These are phyloP conservation scores for Dothidotthia symphoricarpi DNA, from an alignment of 2,329 filamentous ascomycete genomes.

Conservation along the genomic window DNA sequence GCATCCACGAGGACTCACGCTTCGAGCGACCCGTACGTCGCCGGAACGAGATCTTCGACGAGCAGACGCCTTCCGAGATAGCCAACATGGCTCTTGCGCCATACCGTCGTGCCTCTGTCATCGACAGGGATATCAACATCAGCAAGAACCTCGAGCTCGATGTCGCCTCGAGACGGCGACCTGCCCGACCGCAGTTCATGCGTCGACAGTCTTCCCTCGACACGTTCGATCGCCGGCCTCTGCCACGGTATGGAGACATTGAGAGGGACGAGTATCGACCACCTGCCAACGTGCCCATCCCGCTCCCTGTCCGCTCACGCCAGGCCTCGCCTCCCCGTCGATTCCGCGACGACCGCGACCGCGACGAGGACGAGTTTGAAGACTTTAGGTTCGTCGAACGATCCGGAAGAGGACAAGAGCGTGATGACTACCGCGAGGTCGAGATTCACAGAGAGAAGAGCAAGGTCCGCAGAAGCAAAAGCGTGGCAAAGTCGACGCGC, in stretches of 20 bases:
- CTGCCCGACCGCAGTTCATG: slow-evolving; percentile 65
- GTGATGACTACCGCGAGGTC: slow-evolving; percentile 51
- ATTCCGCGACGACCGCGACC: slow-evolving; percentile 50
- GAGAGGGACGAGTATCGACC: slow-evolving; percentile 61
- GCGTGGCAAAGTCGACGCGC: slow-evolving; percentile 30
- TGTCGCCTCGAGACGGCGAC: slow-evolving; percentile 39
- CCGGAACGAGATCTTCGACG: slow-evolving; percentile 48
- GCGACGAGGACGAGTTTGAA: slow-evolving; percentile 68
- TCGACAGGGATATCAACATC: slow-evolving; percentile 56
- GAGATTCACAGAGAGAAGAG: slow-evolving; percentile 50
- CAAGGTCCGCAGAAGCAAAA: slow-evolving; percentile 29
- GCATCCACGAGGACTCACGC: slow-evolving; percentile 57
- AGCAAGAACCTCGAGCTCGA: slow-evolving; percentile 33
- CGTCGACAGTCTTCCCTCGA: slow-evolving; percentile 86
- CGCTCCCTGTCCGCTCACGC: slow-evolving; percentile 56
- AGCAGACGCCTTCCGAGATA: slow-evolving; percentile 47
- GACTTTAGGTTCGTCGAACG: slow-evolving; percentile 50
- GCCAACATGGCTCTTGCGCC: slow-evolving; percentile 56
- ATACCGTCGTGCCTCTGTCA: slow-evolving; percentile 58
- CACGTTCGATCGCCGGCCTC: slow-evolving; percentile 77
- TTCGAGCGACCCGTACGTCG: slow-evolving; percentile 40
- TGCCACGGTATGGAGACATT: slow-evolving; percentile 56
- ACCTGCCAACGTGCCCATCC: slow-evolving; percentile 68
- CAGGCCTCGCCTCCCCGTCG: slow-evolving; percentile 47
- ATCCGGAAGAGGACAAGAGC: slow-evolving; percentile 23